Conservation (phyloP, 768 basidiomycete species). For the Lactifluus echinatus region DNA sequence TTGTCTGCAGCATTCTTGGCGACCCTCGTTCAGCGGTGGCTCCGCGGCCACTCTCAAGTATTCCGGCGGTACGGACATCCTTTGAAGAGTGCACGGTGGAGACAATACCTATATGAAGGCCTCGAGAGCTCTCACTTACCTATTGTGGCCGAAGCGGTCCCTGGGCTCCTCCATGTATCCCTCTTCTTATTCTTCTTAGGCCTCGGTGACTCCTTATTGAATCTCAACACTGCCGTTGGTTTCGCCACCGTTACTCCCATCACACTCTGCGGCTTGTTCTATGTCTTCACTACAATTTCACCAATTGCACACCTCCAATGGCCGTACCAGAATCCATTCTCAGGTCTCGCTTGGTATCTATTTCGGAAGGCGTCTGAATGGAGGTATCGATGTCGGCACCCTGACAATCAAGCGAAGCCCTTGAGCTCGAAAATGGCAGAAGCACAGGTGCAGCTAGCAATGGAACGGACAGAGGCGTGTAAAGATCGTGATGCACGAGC, state of each 20-base stretch:
- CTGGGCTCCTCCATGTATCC: neutral
- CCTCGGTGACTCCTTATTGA: neutral
- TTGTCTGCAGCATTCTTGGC: neutral
- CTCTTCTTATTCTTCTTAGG: constrained; percentile 1
- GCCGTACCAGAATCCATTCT: neutral
- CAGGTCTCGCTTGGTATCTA: neutral
- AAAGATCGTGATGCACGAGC: neutral
- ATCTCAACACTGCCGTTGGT: neutral
- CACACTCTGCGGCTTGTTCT: neutral
- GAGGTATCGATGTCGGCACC: neutral
- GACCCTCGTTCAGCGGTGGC: neutral
- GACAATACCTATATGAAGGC: neutral
- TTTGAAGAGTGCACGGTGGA: neutral
- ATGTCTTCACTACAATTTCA: neutral
- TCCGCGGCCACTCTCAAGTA: neutral
- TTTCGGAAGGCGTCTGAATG: neutral
- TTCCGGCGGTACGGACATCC: neutral
- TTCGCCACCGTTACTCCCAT: neutral
- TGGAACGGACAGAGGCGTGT: neutral
- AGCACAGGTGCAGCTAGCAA: neutral
- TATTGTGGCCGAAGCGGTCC: neutral
- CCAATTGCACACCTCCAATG: neutral
- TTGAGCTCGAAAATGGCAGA: neutral
- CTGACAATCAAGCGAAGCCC: too few relatives aligned
- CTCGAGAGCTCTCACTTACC: neutral